These are phyloP conservation scores for Zoysia pacifica DNA, from an alignment of 176 grass and related monocot species.

Conservation along the genomic window DNA sequence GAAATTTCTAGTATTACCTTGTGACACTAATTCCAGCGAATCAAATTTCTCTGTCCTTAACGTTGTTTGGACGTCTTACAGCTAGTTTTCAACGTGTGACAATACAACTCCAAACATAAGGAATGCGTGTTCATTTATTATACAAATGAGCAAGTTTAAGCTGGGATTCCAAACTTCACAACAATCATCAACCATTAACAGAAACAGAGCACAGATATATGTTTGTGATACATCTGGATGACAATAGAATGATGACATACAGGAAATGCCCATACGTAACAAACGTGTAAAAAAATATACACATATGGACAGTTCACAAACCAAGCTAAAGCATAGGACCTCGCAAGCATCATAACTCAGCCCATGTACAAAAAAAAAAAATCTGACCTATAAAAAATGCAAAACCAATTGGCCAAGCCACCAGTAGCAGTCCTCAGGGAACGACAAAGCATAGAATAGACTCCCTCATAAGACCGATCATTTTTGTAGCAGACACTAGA, in stretches of 20 bases:
- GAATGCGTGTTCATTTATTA: too few species aligned
- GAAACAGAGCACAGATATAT: slow-evolving; percentile 24
- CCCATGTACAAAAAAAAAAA: slow-evolving; percentile 67
- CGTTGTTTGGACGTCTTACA: too few species aligned
- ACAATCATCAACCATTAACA: slow-evolving; percentile 31
- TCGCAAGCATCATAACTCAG: slow-evolving; percentile 53
- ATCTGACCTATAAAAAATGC: slow-evolving; percentile 66
- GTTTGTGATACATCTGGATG: slow-evolving; percentile 31
- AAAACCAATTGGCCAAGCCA: slow-evolving; percentile 48
- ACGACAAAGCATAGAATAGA: slow-evolving; percentile 33
- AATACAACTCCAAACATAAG: too few species aligned
- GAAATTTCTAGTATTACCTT: too few species aligned
- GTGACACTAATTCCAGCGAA: too few species aligned
- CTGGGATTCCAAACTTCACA: background rate
- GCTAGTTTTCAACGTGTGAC: too few species aligned
- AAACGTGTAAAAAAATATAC: slow-evolving; percentile 39
- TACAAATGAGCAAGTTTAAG: background rate
- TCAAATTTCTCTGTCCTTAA: too few species aligned
- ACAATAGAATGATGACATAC: slow-evolving; percentile 27
- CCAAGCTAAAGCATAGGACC: slow-evolving; percentile 41
- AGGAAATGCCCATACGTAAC: slow-evolving; percentile 39
- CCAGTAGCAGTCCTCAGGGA: slow-evolving; percentile 35
- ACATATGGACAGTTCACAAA: slow-evolving; percentile 55
- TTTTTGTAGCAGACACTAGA: slow-evolving; percentile 21
- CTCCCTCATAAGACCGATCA: slow-evolving; percentile 28